Percentiles rank a stretch among this genome's conserved stretches.
phyloP scores from a whole-genome alignment of 495 filamentous ascomycete genomes.

The Massariosphaeria phaeospora region DNA sequence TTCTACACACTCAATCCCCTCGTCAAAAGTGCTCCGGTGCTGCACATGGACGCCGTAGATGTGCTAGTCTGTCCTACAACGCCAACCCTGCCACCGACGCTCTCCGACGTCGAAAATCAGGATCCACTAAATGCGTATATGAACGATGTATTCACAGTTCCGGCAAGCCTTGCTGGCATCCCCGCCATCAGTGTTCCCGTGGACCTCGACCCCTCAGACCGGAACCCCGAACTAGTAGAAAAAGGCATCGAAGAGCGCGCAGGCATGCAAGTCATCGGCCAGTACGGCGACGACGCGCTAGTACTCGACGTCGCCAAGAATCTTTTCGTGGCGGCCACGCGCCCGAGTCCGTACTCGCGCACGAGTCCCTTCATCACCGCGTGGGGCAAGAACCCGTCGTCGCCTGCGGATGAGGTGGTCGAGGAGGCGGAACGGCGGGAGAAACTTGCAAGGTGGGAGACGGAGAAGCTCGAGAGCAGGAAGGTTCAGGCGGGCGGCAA shows the following conservation, averaged over 20 bases:
- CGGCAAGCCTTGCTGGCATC: slow-evolving; percentile 85
- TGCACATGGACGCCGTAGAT: slow-evolving; percentile 60
- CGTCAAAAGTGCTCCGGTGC: slow-evolving; percentile 41
- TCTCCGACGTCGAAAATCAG: slow-evolving; percentile 46
- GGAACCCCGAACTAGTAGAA: slow-evolving; percentile 27
- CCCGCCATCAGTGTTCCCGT: slow-evolving; percentile 85
- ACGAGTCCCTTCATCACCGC: not conserved
- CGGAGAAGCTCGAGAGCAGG: too few species aligned
- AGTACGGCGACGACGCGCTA: slow-evolving; percentile 79
- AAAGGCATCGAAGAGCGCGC: slow-evolving; percentile 39
- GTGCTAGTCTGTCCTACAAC: slow-evolving; percentile 85
- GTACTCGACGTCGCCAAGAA: slow-evolving; percentile 54
- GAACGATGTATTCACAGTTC: slow-evolving; percentile 94
- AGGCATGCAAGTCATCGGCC: slow-evolving; percentile 85
- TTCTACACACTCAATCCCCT: slow-evolving; percentile 68
- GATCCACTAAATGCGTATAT: slow-evolving; percentile 61
- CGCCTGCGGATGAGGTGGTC: too few species aligned
- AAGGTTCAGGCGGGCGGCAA: too few species aligned
- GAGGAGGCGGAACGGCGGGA: too few species aligned
- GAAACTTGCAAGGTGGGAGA: too few species aligned
- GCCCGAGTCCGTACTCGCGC: not conserved
- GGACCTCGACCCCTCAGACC: slow-evolving; percentile 7
- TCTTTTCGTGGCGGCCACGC: slow-evolving; percentile 28
- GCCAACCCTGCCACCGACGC: slow-evolving; percentile 65
- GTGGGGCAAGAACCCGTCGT: not conserved